Evolutionary conservation across 257 asterid species (phyloP).

Genomic region (Eucommia ulmoides): DNA sequence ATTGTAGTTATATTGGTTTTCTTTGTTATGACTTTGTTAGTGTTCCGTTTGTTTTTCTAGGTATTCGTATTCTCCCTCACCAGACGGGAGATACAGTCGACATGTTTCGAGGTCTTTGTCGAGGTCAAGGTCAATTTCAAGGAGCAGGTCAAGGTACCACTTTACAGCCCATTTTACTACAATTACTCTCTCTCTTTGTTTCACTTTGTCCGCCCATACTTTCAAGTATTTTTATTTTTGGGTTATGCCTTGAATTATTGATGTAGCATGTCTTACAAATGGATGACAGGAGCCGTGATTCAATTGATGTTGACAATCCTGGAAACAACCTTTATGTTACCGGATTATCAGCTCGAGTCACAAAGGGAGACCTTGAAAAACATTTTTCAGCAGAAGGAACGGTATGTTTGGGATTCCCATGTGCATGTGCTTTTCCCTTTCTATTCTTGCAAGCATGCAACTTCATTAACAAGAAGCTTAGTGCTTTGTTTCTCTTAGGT

Average conservation of each 20-base stretch:
- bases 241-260: not conserved
- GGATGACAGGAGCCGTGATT: conserved; percentile 38
- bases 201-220: not conserved
- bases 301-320: conserved; percentile 77
- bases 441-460: not conserved
- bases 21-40: no score
- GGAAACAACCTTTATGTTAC: conserved; percentile 91
- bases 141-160: conserved; percentile 72
- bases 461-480: not conserved
- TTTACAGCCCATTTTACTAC: not conserved
- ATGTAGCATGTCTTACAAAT: not conserved
- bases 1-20: not conserved
- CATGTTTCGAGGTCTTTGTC: conserved; percentile 47
- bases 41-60: conserved; percentile 17
- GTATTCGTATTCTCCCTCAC: conserved; percentile 55
- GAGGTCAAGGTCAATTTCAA: conserved; percentile 14
- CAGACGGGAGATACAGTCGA: conserved; percentile 27
- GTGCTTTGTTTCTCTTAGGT: not conserved
- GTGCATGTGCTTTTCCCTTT: no score
- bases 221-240: not conserved
- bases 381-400: conserved; percentile 72
- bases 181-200: not conserved
- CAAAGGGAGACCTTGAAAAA: conserved; percentile 58
- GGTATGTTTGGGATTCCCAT: no score
- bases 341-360: conserved; percentile 65